Percentiles rank a stretch among this genome's conserved stretches.
phyloP scores from a whole-genome alignment of 129 eudicot species.

The Pseudognaphalium luteoalbum region DNA sequence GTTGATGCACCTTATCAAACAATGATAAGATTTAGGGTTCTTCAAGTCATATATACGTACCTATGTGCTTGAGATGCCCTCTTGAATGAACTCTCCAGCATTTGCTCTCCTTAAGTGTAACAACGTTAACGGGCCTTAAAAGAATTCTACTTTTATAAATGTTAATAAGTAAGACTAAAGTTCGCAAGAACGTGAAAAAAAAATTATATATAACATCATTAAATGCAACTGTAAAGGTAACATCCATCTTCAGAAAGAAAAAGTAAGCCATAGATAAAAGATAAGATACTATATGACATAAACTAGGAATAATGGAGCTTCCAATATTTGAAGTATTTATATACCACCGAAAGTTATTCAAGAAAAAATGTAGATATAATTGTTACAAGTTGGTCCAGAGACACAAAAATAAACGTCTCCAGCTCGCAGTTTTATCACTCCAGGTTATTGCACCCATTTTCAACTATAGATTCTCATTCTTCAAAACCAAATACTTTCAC shows the following conservation, averaged over 20 bases:
- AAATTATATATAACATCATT: not conserved
- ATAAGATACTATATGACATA: constrained; percentile 1
- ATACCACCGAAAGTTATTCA: not conserved
- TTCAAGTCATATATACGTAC: not conserved
- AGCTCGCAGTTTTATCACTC: not conserved
- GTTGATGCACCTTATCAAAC: constrained; percentile 5
- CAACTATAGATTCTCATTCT: constrained; percentile 3
- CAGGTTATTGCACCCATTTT: constrained; percentile 9
- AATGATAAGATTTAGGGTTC: not conserved
- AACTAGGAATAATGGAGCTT: not conserved
- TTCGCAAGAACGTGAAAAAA: not conserved
- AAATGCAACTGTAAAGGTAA: not conserved
- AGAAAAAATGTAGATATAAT: constrained; percentile 3
- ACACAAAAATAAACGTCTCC: constrained; percentile 17
- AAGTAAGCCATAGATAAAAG: not conserved
- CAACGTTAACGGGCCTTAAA: not conserved
- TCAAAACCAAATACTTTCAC: constrained; percentile 19
- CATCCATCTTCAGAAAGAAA: not conserved
- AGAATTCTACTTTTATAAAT: not conserved
- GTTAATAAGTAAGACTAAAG: not conserved
- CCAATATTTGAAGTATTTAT: constrained; percentile 10
- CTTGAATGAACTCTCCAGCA: not conserved
- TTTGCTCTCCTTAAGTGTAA: not conserved
- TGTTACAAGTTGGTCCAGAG: constrained; percentile 23
- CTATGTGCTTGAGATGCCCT: not conserved